A percentile compares a stretch with the other conserved stretches of the same genome.
Evolutionary conservation across 1,139 yeast genomes (phyloP).

Genomic region (Kodamaea sp.): DNA sequence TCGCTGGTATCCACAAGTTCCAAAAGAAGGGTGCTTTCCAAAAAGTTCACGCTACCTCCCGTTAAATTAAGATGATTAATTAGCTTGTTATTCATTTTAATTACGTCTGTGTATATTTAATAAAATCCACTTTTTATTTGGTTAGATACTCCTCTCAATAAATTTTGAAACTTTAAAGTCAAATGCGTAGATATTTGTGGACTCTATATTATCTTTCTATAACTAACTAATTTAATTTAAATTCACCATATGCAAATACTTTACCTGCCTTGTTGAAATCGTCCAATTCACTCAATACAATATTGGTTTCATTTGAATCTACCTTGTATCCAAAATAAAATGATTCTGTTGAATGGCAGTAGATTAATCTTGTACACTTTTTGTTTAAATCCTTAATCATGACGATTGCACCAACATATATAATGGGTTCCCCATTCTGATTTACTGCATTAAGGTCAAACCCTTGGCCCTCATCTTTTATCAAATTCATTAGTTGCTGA

Average conservation of each 20-base stretch:
- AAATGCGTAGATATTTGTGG: not conserved
- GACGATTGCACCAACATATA: slow-evolving; percentile 36
- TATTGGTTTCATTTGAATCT: slow-evolving; percentile 14
- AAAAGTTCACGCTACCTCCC: slow-evolving; percentile 94
- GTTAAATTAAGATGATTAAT: slow-evolving; percentile 48
- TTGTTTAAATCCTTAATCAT: slow-evolving; percentile 15
- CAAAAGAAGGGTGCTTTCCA: slow-evolving; percentile 93
- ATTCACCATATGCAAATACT: slow-evolving; percentile 37
- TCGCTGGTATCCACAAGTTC: slow-evolving; percentile 70
- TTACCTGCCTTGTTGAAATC: slow-evolving; percentile 17
- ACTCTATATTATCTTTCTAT: not conserved
- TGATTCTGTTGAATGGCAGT: slow-evolving; percentile 44
- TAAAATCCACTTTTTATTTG: slow-evolving; percentile 5
- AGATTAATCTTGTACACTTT: slow-evolving; percentile 21
- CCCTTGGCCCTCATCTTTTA: slow-evolving; percentile 4
- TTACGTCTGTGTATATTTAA: slow-evolving; percentile 14
- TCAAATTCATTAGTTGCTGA: slow-evolving; percentile 10
- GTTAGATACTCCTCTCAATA: slow-evolving; percentile 6
- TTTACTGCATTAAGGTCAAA: slow-evolving; percentile 10
- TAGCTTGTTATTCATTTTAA: slow-evolving; percentile 5
- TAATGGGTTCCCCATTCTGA: slow-evolving; percentile 8
- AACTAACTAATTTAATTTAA: slow-evolving; percentile 8
- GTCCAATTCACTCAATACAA: slow-evolving; percentile 28
- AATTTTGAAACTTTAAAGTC: slow-evolving; percentile 2
- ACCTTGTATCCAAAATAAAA: slow-evolving; percentile 38